Evolutionary conservation across 2,329 filamentous ascomycete species (phyloP), one percentile per base, ranked within the genome.

Genomic region (Akanthomyces muscarius): DNA sequence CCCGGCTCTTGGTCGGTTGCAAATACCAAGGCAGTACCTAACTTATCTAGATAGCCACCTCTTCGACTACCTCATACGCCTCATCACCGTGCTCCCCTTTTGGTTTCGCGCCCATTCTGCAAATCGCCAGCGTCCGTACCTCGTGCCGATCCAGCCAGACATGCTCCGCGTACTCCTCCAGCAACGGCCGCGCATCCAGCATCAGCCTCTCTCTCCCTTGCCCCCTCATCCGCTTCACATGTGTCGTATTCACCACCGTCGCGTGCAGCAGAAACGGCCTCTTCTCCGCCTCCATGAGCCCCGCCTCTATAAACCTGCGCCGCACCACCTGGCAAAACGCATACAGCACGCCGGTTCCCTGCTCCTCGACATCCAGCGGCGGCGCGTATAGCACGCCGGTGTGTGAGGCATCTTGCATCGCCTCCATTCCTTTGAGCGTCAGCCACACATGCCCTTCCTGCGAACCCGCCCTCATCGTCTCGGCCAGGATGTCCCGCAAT

Each of bases 201-300:
- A 76, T 79, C 67, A 82, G 62, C 68, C 70, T 78, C 64, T 79
- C 75, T 14, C 70, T 71, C 63, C 78, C 74, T 14, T 69, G 70
- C 45, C 70, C 70, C 68, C 41, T 66, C 66, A 63, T 68, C 68
- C 70, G 74, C 70, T 81, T 84, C 50, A 86, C 86, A 72, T 97
- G 96, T 16, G 92, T 85, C 0, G 92, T 96, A 73, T 97, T 97
- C 57, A 95, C 76, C 4, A 97, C 78, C 0, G 94, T 97, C 21
- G 91, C 92, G 72, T 97, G 94, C 58, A 97, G 76, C 23, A 90
- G 82, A 65, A 97, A 73, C 7, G 86, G 83, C 61, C 91, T 75
- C 30, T 90, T 87, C 1, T 79, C 76, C 0, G 80, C 71, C 60
- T 62, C 51, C 70, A 92, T 76, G 11, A 90, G 73, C 1, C 80